Evolutionary conservation across 2,329 filamentous ascomycete species (phyloP).

Genomic region (Penicillium sp.): DNA sequence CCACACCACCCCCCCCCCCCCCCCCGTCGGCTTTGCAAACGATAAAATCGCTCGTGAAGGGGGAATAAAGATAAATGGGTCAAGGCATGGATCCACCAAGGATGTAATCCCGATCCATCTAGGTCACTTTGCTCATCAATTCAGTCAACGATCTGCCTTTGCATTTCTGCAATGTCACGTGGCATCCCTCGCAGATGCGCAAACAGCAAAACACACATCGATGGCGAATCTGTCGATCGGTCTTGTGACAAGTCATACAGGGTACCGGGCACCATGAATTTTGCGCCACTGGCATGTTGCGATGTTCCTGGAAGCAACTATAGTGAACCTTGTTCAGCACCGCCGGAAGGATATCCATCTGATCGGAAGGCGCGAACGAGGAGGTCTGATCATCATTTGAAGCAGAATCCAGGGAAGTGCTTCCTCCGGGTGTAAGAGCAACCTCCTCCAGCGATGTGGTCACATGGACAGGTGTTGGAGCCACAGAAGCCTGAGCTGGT

Average conservation of each 20-base stretch:
- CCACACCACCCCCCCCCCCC: too few species aligned
- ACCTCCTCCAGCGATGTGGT: constrained; percentile 26
- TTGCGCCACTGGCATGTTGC: constrained; percentile 29
- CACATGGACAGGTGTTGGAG: constrained; percentile 4
- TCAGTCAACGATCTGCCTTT: constrained; percentile 28
- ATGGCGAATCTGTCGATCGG: constrained; percentile 33
- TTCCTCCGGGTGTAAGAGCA: constrained; percentile 28
- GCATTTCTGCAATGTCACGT: constrained; percentile 29
- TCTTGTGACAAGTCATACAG: constrained; percentile 40
- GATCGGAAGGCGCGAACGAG: constrained; percentile 26
- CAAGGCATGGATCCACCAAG: too few species aligned
- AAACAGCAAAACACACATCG: constrained; percentile 40
- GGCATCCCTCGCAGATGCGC: constrained; percentile 35
- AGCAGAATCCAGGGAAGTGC: constrained; percentile 14
- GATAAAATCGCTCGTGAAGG: too few species aligned
- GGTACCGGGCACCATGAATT: constrained; percentile 38
- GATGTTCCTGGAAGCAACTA: constrained; percentile 37
- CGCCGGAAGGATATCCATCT: constrained; percentile 30
- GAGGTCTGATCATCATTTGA: constrained; percentile 14
- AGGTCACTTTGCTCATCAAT: constrained; percentile 24
- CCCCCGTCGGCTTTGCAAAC: too few species aligned
- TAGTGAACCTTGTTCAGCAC: constrained; percentile 34
- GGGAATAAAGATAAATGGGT: too few species aligned
- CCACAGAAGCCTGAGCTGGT: not conserved
- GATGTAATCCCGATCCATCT: not conserved